Evolutionary conservation across 345 rosid genomes (phyloP), one percentile per base, ranked within the genome.

Genomic region (Lumnitzera littorea): DNA sequence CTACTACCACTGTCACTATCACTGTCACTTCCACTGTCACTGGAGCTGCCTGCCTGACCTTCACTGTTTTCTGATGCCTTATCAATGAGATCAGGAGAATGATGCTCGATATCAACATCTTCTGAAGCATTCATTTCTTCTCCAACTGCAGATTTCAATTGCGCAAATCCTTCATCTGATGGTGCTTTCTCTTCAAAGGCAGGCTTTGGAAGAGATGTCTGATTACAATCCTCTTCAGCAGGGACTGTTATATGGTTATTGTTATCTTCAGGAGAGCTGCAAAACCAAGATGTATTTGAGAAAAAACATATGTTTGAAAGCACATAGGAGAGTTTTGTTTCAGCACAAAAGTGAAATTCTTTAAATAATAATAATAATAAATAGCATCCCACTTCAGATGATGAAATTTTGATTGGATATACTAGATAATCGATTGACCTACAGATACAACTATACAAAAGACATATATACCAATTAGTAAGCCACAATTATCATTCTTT

Each of bases 191-290:
- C 87, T 49, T 51, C 62, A 62, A 65, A 48, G 68, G 65, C 61
- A 48, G 62, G 61, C 61, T 73, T 92, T 63, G 69, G 76, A 65
- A 73, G 78, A 80, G 76, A 65, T 66, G 76, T 70, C 53, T 67
- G 74, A 50, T 63, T 66, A 54, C 58, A 75, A 62, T 72, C 76
- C 74, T 74, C 72, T 54, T 80, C 91, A 62, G 79, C 91, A 62
- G 79, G 58, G 67, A 75, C 67, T 55, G 75, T 80, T 56, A 67
- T 67, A 62, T 56, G 79, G 36, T 61, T 82, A 57, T 50, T 69
- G 66, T 72, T 74, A 46, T 80, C 87, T 76, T 83, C 97, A 16
- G 90, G 91, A 43, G 92, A 86, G 76, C 99, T 94, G 83, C 51
- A 73, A 71, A 60, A 64, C 41, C 36, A 23, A 24, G 24, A 24